These are phyloP conservation scores for Cercospora berteroae DNA, from an alignment of 2,329 filamentous ascomycete genomes.

Conservation along the genomic window DNA sequence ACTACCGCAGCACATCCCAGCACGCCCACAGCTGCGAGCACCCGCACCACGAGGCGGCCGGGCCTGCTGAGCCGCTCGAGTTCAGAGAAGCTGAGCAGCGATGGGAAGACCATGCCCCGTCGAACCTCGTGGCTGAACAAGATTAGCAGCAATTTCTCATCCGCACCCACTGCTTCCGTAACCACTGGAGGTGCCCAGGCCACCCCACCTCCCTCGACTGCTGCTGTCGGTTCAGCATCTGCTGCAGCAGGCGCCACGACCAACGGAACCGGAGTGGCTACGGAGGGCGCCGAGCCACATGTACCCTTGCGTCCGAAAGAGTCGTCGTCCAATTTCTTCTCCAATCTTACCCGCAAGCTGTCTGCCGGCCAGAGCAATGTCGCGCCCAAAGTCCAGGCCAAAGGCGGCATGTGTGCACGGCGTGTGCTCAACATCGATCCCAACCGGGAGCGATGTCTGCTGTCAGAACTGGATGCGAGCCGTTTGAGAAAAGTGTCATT, in stretches of 20 bases:
- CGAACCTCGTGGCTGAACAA: slow-evolving; percentile 88
- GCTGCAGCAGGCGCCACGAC: not conserved
- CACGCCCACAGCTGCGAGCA: slow-evolving; percentile 20
- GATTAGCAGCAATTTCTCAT: slow-evolving; percentile 86
- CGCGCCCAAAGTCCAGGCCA: slow-evolving; percentile 51
- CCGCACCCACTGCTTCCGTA: slow-evolving; percentile 20
- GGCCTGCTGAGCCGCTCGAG: slow-evolving; percentile 44
- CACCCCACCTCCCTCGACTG: not conserved
- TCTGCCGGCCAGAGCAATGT: slow-evolving; percentile 59
- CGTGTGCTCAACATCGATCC: slow-evolving; percentile 81
- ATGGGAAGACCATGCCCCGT: slow-evolving; percentile 43
- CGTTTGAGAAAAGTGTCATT: slow-evolving; percentile 89
- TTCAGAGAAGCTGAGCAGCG: slow-evolving; percentile 37
- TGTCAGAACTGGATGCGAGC: slow-evolving; percentile 73
- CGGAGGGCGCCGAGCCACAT: slow-evolving; percentile 56
- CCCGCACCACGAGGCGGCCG: slow-evolving; percentile 38
- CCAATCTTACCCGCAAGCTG: slow-evolving; percentile 74
- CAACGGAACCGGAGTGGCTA: not conserved
- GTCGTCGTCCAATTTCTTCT: slow-evolving; percentile 68
- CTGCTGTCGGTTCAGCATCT: not conserved
- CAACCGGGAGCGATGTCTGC: slow-evolving; percentile 72
- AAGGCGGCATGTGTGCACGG: slow-evolving; percentile 74
- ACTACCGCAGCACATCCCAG: slow-evolving; percentile 25
- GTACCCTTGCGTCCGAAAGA: slow-evolving; percentile 70
- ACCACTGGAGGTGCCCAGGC: not conserved